Base-by-base conservation (phyloP, 176 grass and related monocot species). In the Hordeum marinum region DNA sequence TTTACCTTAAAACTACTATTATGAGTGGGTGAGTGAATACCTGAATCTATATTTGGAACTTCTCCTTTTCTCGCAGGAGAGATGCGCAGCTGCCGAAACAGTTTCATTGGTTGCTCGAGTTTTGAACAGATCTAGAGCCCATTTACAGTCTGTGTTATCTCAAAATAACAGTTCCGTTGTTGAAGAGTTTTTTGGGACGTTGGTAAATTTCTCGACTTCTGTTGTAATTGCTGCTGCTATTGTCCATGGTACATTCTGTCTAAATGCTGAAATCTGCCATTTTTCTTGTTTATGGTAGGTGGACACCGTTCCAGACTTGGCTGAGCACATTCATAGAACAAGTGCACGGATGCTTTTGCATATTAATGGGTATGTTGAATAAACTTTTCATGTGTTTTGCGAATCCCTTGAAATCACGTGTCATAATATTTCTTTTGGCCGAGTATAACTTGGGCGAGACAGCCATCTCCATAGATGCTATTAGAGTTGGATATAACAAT, bases 261-360 rank as follows among this genome's bases (percentile, higher is more conserved):
- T 52, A 52, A 81, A 57, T 68, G 50, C 18, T 5, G 55, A 58
- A 60, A 52, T 23, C 74, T 80, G 10, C 67, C 60, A 41, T 76
- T 84, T 11, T 31, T 52, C 55, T 87, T 81, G 35, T 23, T 83
- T 91, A 26, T 97, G 41, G 15, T 83, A 99, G 97, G 97, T 99
- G 85, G 92, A 94, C 63, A 91, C 97, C 64, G 94, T 99, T 90
- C 86, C 93, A 80, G 92, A 96, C 92, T 84, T 99, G 84, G 75
- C 85, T 27, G 84, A 94, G 79, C 90, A 99, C 89, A 99, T 99
- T 94, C 91, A 99, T 87, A 91, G 89, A 77, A 88, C 68, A 80
- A 99, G 94, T 86, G 97, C 97, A 59, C 85, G 86, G 6, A 92
- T 94, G 93, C 97, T 99, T 86, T 90, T 99, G 54, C 94, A 99